Percentiles rank a stretch among this genome's conserved stretches.
Evolutionary conservation across 2,329 filamentous ascomycete species (phyloP).

Genomic region (Apiospora arundinis): DNA sequence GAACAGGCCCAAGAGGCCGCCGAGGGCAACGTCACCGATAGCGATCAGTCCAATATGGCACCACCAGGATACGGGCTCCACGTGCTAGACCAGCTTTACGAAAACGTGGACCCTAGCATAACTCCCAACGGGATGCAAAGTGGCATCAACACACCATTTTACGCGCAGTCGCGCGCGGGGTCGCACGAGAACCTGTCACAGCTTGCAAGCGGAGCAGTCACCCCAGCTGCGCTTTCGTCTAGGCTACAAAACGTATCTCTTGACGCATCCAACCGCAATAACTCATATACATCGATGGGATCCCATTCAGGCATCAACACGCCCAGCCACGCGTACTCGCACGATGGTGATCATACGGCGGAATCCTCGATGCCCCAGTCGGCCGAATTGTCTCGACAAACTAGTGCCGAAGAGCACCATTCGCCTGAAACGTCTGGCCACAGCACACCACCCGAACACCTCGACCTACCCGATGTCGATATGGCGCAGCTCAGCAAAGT

Average conservation of each 20-base stretch:
- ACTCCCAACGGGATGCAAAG: constrained; percentile 71
- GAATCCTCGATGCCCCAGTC: constrained; percentile 52
- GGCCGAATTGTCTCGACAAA: constrained; percentile 57
- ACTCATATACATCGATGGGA: constrained; percentile 52
- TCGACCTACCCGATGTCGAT: constrained; percentile 43
- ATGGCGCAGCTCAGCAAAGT: constrained; percentile 73
- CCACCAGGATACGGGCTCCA: constrained; percentile 95
- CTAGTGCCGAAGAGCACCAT: constrained; percentile 58
- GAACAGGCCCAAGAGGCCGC: constrained; percentile 59
- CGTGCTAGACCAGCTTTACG: constrained; percentile 87
- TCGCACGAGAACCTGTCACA: constrained; percentile 82
- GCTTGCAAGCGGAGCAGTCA: constrained; percentile 51
- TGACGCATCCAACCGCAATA: constrained; percentile 52
- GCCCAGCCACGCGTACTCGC: constrained; percentile 45
- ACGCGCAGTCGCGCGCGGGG: constrained; percentile 72
- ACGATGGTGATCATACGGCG: constrained; percentile 42
- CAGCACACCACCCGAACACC: constrained; percentile 55
- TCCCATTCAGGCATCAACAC: constrained; percentile 51
- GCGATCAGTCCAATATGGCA: constrained; percentile 69
- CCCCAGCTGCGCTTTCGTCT: constrained; percentile 64
- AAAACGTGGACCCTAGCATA: constrained; percentile 80
- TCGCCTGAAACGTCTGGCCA: constrained; percentile 50
- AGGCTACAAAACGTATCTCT: constrained; percentile 73
- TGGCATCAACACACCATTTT: constrained; percentile 82
- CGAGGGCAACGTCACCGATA: constrained; percentile 46